These are phyloP conservation scores for Extremus antarcticus DNA, from an alignment of 495 filamentous ascomycete genomes.

Conservation along the genomic window DNA sequence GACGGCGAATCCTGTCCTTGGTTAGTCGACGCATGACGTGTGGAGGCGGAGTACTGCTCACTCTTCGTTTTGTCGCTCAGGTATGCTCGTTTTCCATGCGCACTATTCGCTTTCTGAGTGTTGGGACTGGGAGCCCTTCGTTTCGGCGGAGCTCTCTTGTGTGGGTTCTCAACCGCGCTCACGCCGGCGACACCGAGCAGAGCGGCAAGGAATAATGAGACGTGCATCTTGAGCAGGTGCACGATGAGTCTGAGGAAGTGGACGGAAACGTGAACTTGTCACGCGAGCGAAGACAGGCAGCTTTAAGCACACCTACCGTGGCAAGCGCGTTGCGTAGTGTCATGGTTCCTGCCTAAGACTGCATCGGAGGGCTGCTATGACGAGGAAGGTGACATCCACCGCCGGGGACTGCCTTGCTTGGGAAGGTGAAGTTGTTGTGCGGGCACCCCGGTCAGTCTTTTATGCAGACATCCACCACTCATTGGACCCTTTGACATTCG, in stretches of 20 bases:
- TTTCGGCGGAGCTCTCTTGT: not conserved
- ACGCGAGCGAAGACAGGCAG: too few species aligned
- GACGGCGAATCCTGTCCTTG: not conserved
- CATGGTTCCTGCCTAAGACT: too few species aligned
- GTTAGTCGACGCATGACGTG: not conserved
- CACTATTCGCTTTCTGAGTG: not conserved
- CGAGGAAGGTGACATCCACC: not conserved
- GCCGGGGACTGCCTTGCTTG: not conserved
- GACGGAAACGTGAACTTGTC: too few species aligned
- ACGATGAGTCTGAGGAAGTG: too few species aligned
- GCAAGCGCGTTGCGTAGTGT: too few species aligned
- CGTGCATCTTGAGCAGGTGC: not conserved
- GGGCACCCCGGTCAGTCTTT: not conserved
- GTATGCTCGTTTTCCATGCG: not conserved
- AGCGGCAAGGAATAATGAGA: not conserved
- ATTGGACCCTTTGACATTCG: not conserved
- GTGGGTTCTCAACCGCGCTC: not conserved
- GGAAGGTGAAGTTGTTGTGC: not conserved
- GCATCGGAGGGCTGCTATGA: too few species aligned
- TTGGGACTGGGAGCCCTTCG: not conserved
- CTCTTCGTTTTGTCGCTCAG: not conserved
- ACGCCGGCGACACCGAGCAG: not conserved
- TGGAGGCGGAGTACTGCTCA: not conserved
- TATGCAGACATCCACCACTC: not conserved
- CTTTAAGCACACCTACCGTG: too few species aligned